phyloP scores from a whole-genome alignment of 208 protist species.

The Leishmania amazonensis region DNA sequence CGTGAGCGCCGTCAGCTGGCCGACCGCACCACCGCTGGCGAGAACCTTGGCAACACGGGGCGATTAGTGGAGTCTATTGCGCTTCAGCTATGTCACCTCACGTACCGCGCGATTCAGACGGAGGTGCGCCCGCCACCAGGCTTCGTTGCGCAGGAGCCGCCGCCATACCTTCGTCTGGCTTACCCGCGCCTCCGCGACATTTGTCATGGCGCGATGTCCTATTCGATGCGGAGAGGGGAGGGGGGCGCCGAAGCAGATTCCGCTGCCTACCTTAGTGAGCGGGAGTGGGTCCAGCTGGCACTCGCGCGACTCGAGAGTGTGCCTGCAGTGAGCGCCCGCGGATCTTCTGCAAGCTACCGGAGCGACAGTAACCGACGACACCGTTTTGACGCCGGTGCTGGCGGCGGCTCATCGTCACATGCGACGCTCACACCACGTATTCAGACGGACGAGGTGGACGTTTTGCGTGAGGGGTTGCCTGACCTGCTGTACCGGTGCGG shows the following conservation, averaged over 20 bases:
- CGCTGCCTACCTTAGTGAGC: conserved; percentile 11
- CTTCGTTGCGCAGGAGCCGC: conserved; percentile 66
- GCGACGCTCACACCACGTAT: conserved; percentile 1
- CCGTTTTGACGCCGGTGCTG: not conserved
- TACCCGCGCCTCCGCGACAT: conserved; percentile 71
- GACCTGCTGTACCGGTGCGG: conserved; percentile 48
- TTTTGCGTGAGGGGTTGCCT: conserved; percentile 71
- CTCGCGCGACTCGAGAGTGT: conserved; percentile 29
- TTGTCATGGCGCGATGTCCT: not conserved
- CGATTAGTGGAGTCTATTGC: conserved; percentile 54
- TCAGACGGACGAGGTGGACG: conserved; percentile 46
- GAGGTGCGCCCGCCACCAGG: conserved; percentile 53
- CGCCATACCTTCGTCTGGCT: conserved; percentile 54
- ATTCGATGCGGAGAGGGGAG: not conserved
- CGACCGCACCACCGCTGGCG: conserved; percentile 47
- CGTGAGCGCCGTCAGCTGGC: conserved; percentile 34
- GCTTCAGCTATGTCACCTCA: conserved; percentile 44
- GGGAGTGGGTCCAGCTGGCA: conserved; percentile 28
- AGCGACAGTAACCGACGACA: not conserved
- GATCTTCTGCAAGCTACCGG: not conserved
- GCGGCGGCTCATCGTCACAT: not conserved
- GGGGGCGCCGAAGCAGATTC: not conserved
- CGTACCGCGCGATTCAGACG: conserved; percentile 47
- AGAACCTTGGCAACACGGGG: conserved; percentile 29
- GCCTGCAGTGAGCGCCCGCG: not conserved